Conservation (phyloP, 2,329 filamentous ascomycete species). For the Drechslera avenae region DNA sequence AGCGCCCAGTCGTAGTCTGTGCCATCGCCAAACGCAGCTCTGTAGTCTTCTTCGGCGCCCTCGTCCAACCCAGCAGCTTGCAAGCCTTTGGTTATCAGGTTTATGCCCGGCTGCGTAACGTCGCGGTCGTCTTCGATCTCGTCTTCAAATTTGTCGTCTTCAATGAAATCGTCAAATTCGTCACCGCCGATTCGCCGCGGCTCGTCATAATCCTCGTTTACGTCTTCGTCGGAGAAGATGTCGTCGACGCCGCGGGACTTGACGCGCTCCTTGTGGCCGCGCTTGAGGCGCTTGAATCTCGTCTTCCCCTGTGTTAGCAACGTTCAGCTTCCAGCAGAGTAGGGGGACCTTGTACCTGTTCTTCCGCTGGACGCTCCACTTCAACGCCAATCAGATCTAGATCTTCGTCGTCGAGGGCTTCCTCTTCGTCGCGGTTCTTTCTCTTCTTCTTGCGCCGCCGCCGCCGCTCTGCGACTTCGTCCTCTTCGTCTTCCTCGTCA, state of each 20-base stretch:
- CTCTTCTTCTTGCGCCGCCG: slow-evolving; percentile 77
- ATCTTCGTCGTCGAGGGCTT: slow-evolving; percentile 89
- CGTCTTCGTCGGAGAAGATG: slow-evolving; percentile 96
- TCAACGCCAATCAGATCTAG: slow-evolving; percentile 90
- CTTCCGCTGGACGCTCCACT: slow-evolving; percentile 67
- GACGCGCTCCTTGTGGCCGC: slow-evolving; percentile 75
- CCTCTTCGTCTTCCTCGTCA: slow-evolving; percentile 85
- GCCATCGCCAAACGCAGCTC: slow-evolving; percentile 92
- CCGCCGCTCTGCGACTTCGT: slow-evolving; percentile 61
- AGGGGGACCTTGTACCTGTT: slow-evolving; percentile 63
- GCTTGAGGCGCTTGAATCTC: slow-evolving; percentile 96
- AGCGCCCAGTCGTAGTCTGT: slow-evolving; percentile 96
- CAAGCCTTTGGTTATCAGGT: slow-evolving; percentile 70
- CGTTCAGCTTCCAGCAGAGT: slow-evolving; percentile 2
- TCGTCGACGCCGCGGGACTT: slow-evolving; percentile 77
- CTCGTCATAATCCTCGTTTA: slow-evolving; percentile 61
- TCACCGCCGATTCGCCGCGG: slow-evolving; percentile 36
- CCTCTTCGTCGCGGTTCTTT: slow-evolving; percentile 77
- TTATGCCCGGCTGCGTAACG: slow-evolving; percentile 78
- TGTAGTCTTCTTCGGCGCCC: slow-evolving; percentile 92
- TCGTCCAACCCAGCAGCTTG: slow-evolving; percentile 88
- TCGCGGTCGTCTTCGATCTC: slow-evolving; percentile 88
- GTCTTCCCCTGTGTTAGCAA: slow-evolving; percentile 58
- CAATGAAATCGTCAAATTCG: slow-evolving; percentile 78
- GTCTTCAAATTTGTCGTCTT: slow-evolving; percentile 80